These are phyloP conservation scores for Periconia digitata DNA, from an alignment of 2,329 filamentous ascomycete genomes.

Conservation along the genomic window DNA sequence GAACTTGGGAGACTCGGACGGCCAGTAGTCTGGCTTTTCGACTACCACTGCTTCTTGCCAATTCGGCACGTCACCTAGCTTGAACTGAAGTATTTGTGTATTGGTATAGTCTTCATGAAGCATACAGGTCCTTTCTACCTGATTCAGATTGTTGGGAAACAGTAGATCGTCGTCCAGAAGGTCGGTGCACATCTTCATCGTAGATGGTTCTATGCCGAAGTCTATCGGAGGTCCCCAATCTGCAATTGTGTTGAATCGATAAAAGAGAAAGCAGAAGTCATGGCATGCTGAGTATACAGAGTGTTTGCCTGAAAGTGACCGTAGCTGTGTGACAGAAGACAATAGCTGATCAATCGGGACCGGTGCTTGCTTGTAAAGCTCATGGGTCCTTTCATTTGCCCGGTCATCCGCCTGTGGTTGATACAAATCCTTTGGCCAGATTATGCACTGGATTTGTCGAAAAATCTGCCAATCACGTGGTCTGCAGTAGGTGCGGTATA, in stretches of 20 bases:
- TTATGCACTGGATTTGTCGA: neutral
- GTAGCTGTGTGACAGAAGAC: neutral
- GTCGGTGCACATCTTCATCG: neutral
- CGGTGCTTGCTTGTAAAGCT: neutral
- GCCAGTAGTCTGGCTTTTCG: neutral
- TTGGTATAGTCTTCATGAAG: neutral
- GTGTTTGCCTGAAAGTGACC: neutral
- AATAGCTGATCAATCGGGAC: neutral
- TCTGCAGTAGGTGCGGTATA: neutral
- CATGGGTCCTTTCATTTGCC: neutral
- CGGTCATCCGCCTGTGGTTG: neutral
- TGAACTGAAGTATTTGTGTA: neutral
- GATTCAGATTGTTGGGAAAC: neutral
- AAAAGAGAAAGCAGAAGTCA: neutral
- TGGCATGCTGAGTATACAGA: neutral
- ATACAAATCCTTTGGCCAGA: neutral
- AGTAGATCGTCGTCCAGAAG: neutral
- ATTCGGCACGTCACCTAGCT: neutral
- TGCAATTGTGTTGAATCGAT: neutral
- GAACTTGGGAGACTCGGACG: neutral
- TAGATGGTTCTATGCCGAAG: neutral
- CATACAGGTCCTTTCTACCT: neutral
- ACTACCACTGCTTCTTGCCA: neutral
- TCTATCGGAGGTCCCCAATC: neutral
- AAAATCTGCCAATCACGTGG: neutral